phyloP scores from a whole-genome alignment of 805 yeast species.

The Saturnispora galanensis region DNA sequence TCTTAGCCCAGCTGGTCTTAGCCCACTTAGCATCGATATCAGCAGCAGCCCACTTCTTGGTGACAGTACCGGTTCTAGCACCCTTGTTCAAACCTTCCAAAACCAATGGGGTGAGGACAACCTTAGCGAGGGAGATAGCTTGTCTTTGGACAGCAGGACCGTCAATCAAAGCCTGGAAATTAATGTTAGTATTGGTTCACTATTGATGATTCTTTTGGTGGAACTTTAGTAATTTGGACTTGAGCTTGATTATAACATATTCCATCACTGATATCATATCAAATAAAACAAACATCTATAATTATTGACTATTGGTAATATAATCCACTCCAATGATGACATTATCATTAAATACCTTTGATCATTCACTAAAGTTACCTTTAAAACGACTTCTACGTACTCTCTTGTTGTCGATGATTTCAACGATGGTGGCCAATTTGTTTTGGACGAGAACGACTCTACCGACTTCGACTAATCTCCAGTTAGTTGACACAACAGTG shows the following conservation, averaged over 20 bases:
- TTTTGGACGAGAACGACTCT: conserved; percentile 93
- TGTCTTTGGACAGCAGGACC: conserved; percentile 97
- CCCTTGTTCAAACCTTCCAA: conserved; percentile 87
- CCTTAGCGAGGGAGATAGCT: conserved; percentile 77
- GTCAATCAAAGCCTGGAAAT: conserved; percentile 71
- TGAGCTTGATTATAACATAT: no score
- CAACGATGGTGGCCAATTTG: conserved; percentile 94
- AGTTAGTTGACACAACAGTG: conserved; percentile 86
- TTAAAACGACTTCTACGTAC: conserved; percentile 40
- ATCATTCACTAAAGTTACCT: neutral
- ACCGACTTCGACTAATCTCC: conserved; percentile 99
- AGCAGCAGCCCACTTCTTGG: conserved; percentile 91
- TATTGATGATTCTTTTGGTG: neutral
- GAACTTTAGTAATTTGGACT: no score
- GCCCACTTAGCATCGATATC: conserved; percentile 87
- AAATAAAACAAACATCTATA: no score
- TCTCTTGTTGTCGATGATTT: conserved; percentile 98
- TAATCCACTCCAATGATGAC: no score
- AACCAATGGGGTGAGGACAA: conserved; percentile 87
- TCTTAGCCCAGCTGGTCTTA: conserved; percentile 93
- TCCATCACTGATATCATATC: no score
- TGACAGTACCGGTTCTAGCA: conserved; percentile 73
- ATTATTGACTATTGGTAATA: no score
- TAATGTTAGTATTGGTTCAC: conserved; percentile 1
- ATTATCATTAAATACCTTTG: neutral